Evolutionary conservation across 306 rosid genomes (phyloP).

Genomic region (Quercus dentata): DNA sequence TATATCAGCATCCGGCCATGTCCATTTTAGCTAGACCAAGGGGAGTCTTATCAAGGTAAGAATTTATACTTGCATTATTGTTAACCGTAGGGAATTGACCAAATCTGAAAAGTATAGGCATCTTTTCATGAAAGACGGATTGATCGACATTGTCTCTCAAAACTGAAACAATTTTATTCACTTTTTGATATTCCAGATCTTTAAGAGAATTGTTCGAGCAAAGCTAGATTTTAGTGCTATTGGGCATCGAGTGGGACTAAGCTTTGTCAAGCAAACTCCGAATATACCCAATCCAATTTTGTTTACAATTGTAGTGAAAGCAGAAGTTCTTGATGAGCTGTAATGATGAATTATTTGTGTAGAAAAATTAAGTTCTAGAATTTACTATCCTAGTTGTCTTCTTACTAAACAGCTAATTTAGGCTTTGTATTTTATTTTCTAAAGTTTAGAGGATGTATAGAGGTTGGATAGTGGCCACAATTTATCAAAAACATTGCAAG

Average conservation of each 20-base stretch:
- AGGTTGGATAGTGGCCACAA: not conserved
- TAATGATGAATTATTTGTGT: not conserved
- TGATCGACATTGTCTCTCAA: not conserved
- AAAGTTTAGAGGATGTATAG: no score
- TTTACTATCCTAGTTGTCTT: not conserved
- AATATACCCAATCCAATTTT: not conserved
- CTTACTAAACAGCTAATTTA: not conserved
- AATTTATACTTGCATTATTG: not conserved
- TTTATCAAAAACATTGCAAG: not conserved
- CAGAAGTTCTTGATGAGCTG: not conserved
- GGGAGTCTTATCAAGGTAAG: slow-evolving; percentile 87
- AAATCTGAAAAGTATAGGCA: not conserved
- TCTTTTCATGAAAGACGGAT: not conserved
- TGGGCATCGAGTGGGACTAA: slow-evolving; percentile 69
- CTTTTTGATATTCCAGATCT: slow-evolving; percentile 42
- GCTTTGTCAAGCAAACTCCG: not conserved
- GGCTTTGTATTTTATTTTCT: not conserved
- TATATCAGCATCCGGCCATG: slow-evolving; percentile 62
- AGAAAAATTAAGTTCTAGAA: not conserved
- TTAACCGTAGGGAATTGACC: not conserved
- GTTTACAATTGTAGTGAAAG: slow-evolving; percentile 1
- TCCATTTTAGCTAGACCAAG: slow-evolving; percentile 81
- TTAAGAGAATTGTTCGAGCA: slow-evolving; percentile 68
- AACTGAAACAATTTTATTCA: not conserved
- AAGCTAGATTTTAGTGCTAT: slow-evolving; percentile 80